Conservation (phyloP, 2,329 filamentous ascomycete genomes). For the Penicillium sp. region DNA sequence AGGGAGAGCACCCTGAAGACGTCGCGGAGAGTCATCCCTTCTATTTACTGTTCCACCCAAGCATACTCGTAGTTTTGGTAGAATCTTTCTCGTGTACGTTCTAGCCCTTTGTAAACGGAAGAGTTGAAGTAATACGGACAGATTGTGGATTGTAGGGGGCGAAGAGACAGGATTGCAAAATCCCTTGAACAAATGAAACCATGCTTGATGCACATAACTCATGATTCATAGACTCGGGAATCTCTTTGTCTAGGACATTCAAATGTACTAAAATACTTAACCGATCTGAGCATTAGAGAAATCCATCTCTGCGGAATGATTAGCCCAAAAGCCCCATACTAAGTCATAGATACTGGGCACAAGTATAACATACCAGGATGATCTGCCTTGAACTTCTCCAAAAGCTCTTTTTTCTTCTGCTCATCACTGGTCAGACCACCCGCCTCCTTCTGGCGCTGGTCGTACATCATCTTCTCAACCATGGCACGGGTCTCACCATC, state of each 20-base stretch:
- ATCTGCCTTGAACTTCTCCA: slow-evolving; percentile 88
- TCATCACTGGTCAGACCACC: slow-evolving; percentile 89
- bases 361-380: slow-evolving; percentile 51
- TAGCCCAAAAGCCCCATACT: background rate
- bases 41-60: too few relatives aligned
- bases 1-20: too few relatives aligned
- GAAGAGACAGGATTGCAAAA: background rate
- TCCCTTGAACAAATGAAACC: background rate
- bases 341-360: background rate
- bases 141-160: background rate
- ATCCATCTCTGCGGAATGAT: slow-evolving; percentile 57
- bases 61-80: too few relatives aligned
- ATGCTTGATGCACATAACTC: slow-evolving; percentile 13
- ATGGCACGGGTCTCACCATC: slow-evolving; percentile 93
- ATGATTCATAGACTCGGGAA: slow-evolving; percentile 24
- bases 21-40: too few relatives aligned
- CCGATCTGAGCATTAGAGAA: slow-evolving; percentile 65
- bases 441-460: slow-evolving; percentile 94
- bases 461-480: slow-evolving; percentile 99
- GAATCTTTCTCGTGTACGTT: background rate
- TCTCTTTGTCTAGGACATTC: background rate
- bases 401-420: slow-evolving; percentile 88
- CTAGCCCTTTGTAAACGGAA: background rate
- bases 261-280: slow-evolving; percentile 24
- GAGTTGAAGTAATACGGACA: background rate